Base-by-base conservation (phyloP, 179 eudicot species). In the Camellia oleifera region DNA sequence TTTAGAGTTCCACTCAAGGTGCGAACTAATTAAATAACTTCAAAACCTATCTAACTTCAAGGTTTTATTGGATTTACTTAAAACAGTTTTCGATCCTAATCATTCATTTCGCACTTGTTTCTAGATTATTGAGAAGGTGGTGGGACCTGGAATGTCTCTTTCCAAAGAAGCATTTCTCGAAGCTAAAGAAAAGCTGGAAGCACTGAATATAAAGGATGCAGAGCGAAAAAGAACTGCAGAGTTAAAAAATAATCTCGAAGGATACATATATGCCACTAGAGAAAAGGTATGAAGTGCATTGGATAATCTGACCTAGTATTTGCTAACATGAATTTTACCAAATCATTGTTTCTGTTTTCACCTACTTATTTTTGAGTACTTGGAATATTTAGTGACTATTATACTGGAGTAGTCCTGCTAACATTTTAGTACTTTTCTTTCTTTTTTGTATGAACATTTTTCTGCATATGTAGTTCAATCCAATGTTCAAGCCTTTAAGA, bases 1-100 rank as follows among this genome's bases (percentile, higher is more conserved):
- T 94, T 91, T 78, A 91, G 98, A 82, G 88, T 96, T 79, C 88
- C 96, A 63, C 87, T 96, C n/a, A 94, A 94, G 98, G 99, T 96
- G 72, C 23, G 60, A 58, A 46, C 42, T 61, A 11, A 23, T 57
- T 72, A 18, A 65, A 66, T 62, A 53, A 68, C 20, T 50, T 40
- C 8, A 4, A 14, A 46, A 15, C 53, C n/a, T 57, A 44, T 64
- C 32, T 5, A 42, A 62, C 32, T 32, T 67, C 66, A 75, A 14
- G 15, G 12, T n/a, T 54, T 44, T 74, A 52, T 48, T 77, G 18
- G 50, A 23, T 66, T 32, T 7, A 26, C 54, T 10, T 71, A 12
- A 23, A 13, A 48, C 74, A 48, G 17, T 56, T 53, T 20, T 75
- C 42, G 26, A 69, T 15, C 79, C 10, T 60, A 72, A 66, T 26